These are phyloP conservation scores for Logfia minima DNA, from an alignment of 129 eudicot genomes.

Conservation along the genomic window DNA sequence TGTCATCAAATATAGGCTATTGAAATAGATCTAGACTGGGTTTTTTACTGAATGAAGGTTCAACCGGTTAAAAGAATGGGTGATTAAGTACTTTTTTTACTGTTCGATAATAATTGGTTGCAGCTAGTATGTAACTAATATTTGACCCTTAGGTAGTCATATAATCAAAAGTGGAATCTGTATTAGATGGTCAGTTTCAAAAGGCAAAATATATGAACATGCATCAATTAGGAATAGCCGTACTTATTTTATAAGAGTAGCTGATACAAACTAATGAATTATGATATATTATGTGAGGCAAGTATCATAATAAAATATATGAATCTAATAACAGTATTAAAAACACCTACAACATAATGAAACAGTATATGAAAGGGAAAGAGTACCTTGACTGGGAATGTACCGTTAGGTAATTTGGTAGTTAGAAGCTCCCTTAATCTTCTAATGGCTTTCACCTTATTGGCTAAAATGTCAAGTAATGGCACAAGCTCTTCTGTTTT, in stretches of 20 bases:
- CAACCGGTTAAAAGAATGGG: background rate
- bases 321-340: background rate
- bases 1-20: background rate
- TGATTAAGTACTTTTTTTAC: background rate
- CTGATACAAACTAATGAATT: background rate
- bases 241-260: background rate
- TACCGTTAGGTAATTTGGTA: constrained; percentile 83
- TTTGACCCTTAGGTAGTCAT: background rate
- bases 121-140: background rate
- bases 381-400: constrained; percentile 88
- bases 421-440: constrained; percentile 93
- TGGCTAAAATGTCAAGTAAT: constrained; percentile 92
- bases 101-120: background rate
- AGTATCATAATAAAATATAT: no score
- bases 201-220: background rate
- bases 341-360: background rate
- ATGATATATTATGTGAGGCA: no score
- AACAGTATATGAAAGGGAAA: background rate
- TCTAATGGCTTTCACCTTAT: constrained; percentile 89
- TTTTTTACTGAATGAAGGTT: background rate
- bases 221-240: background rate
- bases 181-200: no score
- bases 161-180: background rate
- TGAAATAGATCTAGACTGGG: background rate
- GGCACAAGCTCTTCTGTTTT: constrained; percentile 87